Evolutionary conservation across 495 filamentous ascomycete genomes (phyloP), one percentile per base, ranked within the genome.

Genomic region (Neurospora hispaniola): DNA sequence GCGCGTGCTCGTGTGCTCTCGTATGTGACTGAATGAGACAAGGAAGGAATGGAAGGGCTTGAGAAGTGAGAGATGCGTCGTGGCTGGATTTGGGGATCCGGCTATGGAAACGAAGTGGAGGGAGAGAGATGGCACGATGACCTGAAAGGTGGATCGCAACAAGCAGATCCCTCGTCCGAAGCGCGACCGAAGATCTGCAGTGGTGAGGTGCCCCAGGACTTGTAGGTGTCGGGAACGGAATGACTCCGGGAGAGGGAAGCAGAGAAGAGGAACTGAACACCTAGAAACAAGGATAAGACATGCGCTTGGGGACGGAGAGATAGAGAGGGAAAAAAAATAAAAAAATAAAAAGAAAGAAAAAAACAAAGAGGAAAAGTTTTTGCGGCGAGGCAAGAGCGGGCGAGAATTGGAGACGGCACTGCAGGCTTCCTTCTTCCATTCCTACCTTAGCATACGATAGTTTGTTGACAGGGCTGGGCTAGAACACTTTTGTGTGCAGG

Each of bases 101-200:
- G 27, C 27, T 62, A 62, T 62, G 54, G 54, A 62, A 62, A 35
- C 54, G 54, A 31, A 11, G 48, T 59, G 48, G 46, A 48, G 46
- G n/a, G 54, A 66, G 35, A 66, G 54, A 66, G 54, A 31, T 66
- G 54, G 54, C 54, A 66, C 54, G 7, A 66, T 35, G 54, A 66
- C 54, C 54, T 66, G 27, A 66, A 66, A 66, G 27, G 54, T 66
- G 54, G 54, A 66, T 66, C 54, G 54, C 54, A 66, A 38, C 54
- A 66, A 66, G 54, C 54, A 66, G 54, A 66, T 66, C 54, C 54
- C 54, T 66, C 54, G 54, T 66, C 54, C 54, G 54, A 66, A 66
- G 54, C 54, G 54, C 54, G 54, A 66, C 54, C 54, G 54, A 66
- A 59, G 54, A 66, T 66, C 54, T 66, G 54, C 54, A 27, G 54